Conservation (phyloP, 2,329 filamentous ascomycete species). For the Microdochium bolleyi region DNA sequence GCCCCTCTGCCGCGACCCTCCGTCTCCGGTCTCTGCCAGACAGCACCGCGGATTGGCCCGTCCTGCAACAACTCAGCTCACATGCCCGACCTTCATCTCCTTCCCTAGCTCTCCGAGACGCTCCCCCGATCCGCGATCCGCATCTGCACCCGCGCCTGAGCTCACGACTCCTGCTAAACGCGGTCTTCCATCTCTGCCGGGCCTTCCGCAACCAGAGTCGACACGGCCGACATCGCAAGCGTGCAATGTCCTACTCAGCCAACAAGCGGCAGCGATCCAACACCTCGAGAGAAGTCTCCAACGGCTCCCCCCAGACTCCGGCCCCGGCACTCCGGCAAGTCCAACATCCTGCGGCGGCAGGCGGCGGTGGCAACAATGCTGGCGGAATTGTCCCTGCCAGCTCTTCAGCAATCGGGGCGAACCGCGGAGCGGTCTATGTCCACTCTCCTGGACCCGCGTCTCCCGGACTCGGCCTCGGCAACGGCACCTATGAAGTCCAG, state of each 20-base stretch:
- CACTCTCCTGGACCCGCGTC: not conserved
- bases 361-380: constrained; percentile 8
- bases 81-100: not conserved
- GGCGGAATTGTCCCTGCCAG: constrained; percentile 10
- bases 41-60: not conserved
- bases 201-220: not conserved
- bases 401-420: constrained; percentile 5
- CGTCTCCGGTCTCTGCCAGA: too few species aligned
- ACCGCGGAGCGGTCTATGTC: not conserved
- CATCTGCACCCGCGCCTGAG: not conserved
- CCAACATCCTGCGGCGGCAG: constrained; percentile 4
- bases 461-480: not conserved
- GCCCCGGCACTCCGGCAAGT: constrained; percentile 21
- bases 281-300: constrained; percentile 21
- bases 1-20: too few species aligned
- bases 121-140: not conserved
- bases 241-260: constrained; percentile 19
- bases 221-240: not conserved
- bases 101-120: not conserved
- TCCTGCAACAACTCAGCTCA: not conserved
- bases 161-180: not conserved
- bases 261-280: constrained; percentile 23
- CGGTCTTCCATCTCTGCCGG: not conserved
- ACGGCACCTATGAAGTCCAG: not conserved
- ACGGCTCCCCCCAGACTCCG: constrained; percentile 19